Conservation (phyloP, 345 rosid species). For the Pistacia vera region DNA sequence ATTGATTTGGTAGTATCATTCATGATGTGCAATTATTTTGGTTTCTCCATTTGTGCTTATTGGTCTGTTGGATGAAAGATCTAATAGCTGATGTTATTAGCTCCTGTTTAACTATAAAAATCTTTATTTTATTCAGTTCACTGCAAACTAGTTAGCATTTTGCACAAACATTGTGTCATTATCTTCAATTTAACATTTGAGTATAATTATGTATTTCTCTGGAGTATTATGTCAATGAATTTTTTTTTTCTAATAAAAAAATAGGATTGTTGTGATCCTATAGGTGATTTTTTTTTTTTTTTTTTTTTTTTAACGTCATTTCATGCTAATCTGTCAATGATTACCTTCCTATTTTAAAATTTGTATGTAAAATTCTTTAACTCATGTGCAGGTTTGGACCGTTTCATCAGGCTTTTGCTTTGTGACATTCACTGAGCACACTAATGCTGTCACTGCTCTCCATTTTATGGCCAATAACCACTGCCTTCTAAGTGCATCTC, state of each 20-base stretch:
- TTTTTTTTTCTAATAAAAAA: not conserved
- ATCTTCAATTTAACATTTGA: not conserved
- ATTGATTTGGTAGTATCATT: not conserved
- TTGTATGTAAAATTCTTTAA: not conserved
- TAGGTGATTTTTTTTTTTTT: not conserved
- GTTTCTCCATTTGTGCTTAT: not conserved
- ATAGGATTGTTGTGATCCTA: not conserved
- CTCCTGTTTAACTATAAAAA: not conserved
- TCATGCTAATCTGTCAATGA: not conserved
- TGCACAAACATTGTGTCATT: not conserved
- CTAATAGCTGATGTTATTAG: not conserved
- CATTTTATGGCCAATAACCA: slow-evolving; percentile 95
- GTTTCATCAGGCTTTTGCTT: slow-evolving; percentile 94
- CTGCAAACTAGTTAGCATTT: not conserved
- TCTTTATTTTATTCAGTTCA: not conserved
- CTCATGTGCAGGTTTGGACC: slow-evolving; percentile 76
- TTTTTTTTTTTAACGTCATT: not conserved
- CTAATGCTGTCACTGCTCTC: slow-evolving; percentile 91
- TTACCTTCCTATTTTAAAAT: not conserved
- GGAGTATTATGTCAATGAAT: not conserved
- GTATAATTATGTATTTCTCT: not conserved
- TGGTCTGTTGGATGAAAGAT: not conserved
- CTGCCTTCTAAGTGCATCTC: slow-evolving; percentile 86
- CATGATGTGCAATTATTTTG: not conserved
- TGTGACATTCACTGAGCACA: slow-evolving; percentile 93